A percentile compares a stretch with the other conserved stretches of the same genome.
Evolutionary conservation across 352 stramenopile species (phyloP).

Genomic region (Phytophthora cajani): DNA sequence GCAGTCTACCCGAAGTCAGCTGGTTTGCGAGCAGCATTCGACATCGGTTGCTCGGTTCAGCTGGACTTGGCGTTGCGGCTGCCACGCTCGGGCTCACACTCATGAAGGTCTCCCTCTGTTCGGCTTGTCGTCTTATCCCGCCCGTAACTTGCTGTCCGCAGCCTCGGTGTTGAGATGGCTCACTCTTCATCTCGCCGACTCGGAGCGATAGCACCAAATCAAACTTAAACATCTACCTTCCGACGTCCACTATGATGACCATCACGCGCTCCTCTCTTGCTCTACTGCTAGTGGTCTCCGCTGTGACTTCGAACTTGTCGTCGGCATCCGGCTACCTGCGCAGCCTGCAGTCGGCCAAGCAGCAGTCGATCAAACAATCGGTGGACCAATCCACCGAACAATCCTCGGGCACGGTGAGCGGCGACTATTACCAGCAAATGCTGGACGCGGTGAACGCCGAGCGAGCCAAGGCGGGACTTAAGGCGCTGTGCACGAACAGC

Average conservation of each 20-base stretch:
- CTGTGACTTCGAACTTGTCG: conserved; percentile 20
- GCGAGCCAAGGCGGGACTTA: conserved; percentile 47
- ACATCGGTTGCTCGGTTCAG: conserved; percentile 12
- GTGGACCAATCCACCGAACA: background rate
- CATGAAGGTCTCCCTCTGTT: conserved; percentile 13
- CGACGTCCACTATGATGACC: conserved; percentile 28
- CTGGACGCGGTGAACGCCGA: conserved; percentile 54
- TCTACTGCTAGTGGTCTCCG: conserved; percentile 24
- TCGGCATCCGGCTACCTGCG: conserved; percentile 27
- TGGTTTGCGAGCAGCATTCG: conserved; percentile 34
- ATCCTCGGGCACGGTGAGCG: conserved; percentile 7
- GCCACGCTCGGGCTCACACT: background rate
- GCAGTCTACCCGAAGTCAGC: conserved; percentile 10
- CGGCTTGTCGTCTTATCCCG: conserved; percentile 35
- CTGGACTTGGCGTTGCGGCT: conserved; percentile 24
- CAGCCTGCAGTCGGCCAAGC: conserved; percentile 39
- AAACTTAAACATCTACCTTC: background rate
- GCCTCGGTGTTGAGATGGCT: background rate
- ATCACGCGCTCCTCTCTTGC: conserved; percentile 29
- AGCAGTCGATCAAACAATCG: conserved; percentile 29
- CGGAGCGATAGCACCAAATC: conserved; percentile 13
- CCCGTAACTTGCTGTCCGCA: conserved; percentile 30
- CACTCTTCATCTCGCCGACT: conserved; percentile 29
- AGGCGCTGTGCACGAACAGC: conserved; percentile 50
- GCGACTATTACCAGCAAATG: conserved; percentile 39